These are phyloP conservation scores for Leptographium wingfieldii DNA, from an alignment of 2,329 filamentous ascomycete species.

Conservation along the genomic window DNA sequence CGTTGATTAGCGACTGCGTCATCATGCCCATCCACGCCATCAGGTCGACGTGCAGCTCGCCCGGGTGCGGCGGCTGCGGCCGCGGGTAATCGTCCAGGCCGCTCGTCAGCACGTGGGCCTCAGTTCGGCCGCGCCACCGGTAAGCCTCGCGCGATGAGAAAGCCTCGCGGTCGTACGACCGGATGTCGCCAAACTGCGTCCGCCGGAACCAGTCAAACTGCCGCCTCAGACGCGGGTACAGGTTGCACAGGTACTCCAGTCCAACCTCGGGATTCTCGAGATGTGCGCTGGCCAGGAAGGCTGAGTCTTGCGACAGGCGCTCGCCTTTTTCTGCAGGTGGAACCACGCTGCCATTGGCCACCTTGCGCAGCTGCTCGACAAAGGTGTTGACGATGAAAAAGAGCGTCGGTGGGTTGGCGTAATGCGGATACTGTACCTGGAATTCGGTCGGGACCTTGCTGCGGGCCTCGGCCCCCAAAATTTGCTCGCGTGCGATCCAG, in stretches of 20 bases:
- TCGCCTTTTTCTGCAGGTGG: conserved; percentile 21
- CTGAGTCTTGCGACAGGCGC: background rate
- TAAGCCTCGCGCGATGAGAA: conserved; percentile 88
- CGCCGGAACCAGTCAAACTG: conserved; percentile 93
- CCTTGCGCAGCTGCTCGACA: conserved; percentile 58
- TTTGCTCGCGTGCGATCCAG: conserved; percentile 95
- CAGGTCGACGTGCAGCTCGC: conserved; percentile 88
- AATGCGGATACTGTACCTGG: conserved; percentile 90
- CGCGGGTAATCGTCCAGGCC: conserved; percentile 95
- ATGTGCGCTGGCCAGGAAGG: conserved; percentile 44
- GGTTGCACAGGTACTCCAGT: conserved; percentile 55
- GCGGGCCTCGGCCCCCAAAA: conserved; percentile 78
- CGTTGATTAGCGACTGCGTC: conserved; percentile 70
- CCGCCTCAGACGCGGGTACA: conserved; percentile 78
- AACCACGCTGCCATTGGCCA: conserved; percentile 32
- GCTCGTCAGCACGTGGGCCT: conserved; percentile 78
- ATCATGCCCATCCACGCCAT: conserved; percentile 98
- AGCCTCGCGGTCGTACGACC: conserved; percentile 78
- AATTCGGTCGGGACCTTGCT: conserved; percentile 93
- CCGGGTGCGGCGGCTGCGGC: conserved; percentile 83
- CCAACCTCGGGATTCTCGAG: conserved; percentile 56
- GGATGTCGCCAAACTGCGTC: conserved; percentile 83
- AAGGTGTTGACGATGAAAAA: conserved; percentile 82
- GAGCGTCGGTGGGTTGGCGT: conserved; percentile 90
- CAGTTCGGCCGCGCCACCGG: conserved; percentile 83